These are phyloP conservation scores for Ciborinia camelliae DNA, from an alignment of 2,329 filamentous ascomycete species.

Conservation along the genomic window DNA sequence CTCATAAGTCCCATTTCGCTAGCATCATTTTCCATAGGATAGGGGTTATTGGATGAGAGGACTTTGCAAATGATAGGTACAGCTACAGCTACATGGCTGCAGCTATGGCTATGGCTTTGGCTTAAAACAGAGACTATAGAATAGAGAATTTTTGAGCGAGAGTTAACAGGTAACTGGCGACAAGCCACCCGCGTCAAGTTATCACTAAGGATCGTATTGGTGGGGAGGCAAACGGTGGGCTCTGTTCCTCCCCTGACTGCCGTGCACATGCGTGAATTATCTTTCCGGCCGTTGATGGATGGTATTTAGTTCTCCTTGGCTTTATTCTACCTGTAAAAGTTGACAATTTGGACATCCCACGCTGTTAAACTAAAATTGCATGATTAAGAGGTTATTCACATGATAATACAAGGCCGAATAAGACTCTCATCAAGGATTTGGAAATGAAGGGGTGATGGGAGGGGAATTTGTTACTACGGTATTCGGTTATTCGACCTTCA, in stretches of 20 bases:
- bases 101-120: too few relatives aligned
- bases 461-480: conserved; percentile 2
- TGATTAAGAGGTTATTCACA: conserved; percentile 2
- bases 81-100: too few relatives aligned
- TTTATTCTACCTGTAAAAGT: conserved; percentile 1
- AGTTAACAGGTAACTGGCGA: conserved; percentile 12
- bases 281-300: neutral
- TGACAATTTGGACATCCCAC: neutral
- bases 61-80: conserved; percentile 10
- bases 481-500: neutral
- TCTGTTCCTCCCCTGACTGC: conserved; percentile 11
- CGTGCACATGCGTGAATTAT: conserved; percentile 6
- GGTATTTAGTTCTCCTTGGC: conserved; percentile 13
- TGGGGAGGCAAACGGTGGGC: conserved; percentile 22
- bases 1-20: neutral
- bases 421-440: neutral
- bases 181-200: conserved; percentile 31
- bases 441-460: neutral
- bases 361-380: neutral
- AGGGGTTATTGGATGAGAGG: conserved; percentile 6
- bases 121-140: conserved; percentile 22
- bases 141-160: conserved; percentile 32
- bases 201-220: conserved; percentile 21
- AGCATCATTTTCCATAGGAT: neutral
- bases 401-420: neutral